These are phyloP conservation scores for Powellomyces hirtus DNA, from an alignment of 192 early-diverging fungal species.

Conservation along the genomic window DNA sequence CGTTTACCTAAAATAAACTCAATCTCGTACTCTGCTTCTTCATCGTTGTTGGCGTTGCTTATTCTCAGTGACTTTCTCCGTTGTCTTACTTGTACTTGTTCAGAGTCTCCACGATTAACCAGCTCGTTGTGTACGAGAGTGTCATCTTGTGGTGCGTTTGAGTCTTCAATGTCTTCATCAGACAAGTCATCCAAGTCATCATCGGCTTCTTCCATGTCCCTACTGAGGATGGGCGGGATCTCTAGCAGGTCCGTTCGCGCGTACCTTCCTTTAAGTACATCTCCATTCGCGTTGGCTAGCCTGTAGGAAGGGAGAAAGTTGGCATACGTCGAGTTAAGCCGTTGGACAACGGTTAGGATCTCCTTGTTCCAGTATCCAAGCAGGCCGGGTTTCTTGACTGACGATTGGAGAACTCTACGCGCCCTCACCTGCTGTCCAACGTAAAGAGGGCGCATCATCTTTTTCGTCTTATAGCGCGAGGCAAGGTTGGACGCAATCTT, in stretches of 20 bases:
- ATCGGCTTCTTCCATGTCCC: too few species aligned
- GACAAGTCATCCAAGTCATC: too few species aligned
- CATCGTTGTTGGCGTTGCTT: too few species aligned
- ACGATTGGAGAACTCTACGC: background rate
- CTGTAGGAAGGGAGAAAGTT: background rate
- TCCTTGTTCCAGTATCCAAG: conserved; percentile 3
- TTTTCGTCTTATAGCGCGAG: background rate
- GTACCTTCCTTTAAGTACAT: background rate
- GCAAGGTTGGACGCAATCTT: background rate
- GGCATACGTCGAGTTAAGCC: background rate
- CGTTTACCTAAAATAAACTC: background rate
- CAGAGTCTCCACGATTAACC: too few species aligned
- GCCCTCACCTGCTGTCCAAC: background rate
- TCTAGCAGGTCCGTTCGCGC: too few species aligned
- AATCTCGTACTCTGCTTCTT: background rate
- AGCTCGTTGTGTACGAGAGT: too few species aligned
- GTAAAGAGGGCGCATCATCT: background rate
- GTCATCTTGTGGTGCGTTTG: too few species aligned
- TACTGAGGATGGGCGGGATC: too few species aligned
- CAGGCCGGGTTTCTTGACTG: conserved; percentile 3
- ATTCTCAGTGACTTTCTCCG: too few species aligned
- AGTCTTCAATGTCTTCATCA: too few species aligned
- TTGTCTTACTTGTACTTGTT: too few species aligned
- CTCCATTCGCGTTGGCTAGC: background rate
- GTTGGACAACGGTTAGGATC: background rate